Conservation (phyloP, 2,329 filamentous ascomycete genomes). For the Emmonsiellopsis sp. region DNA sequence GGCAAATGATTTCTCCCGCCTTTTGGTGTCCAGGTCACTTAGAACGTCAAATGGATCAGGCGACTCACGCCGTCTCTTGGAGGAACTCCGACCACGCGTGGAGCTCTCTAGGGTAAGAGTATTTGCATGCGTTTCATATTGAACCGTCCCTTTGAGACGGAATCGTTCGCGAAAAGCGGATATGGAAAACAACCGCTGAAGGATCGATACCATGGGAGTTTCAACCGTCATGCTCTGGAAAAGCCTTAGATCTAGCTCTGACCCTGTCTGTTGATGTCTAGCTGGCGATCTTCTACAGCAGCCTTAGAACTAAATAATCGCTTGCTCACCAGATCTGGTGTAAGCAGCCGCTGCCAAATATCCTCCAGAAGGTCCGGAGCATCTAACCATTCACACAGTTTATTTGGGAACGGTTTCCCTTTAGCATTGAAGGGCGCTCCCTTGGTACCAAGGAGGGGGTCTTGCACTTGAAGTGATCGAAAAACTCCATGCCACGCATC, state of each 20-base stretch:
- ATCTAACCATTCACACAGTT: not conserved
- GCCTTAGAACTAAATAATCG: not conserved
- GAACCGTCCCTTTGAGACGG: not conserved
- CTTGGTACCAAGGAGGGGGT: not conserved
- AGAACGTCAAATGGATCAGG: not conserved
- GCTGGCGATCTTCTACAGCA: not conserved
- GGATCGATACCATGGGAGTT: not conserved
- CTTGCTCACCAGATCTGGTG: not conserved
- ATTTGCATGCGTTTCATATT: conserved; percentile 5
- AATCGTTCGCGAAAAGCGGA: not conserved
- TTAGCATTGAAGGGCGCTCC: not conserved
- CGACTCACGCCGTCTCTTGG: not conserved
- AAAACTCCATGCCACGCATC: not conserved
- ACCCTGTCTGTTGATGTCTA: not conserved
- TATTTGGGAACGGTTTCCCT: not conserved
- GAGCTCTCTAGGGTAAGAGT: not conserved
- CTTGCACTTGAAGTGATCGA: too few relatives aligned
- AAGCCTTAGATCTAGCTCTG: not conserved
- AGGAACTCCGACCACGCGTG: not conserved
- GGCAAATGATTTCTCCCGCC: conserved; percentile 5
- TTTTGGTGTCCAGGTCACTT: not conserved
- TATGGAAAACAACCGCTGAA: not conserved
- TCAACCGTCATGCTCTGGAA: not conserved
- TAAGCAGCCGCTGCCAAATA: not conserved
- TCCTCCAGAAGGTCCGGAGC: not conserved